Conservation (phyloP, 2,329 filamentous ascomycete genomes). For the Pseudogymnoascus sp. region DNA sequence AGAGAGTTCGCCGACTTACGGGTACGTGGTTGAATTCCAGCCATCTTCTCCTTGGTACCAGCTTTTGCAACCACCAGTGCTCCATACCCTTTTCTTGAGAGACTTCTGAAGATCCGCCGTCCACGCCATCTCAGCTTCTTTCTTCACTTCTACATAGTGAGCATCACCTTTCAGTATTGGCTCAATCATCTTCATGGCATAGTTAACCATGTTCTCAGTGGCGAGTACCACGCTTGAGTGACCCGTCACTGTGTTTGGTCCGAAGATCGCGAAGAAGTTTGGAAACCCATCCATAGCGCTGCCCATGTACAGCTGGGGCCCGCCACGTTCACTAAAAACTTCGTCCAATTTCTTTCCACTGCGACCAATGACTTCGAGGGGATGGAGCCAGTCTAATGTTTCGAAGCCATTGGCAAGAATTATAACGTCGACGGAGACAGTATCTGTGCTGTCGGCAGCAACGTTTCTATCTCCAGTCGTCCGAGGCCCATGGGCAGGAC, state of each 20-base stretch:
- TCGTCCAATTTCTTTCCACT: constrained; percentile 40
- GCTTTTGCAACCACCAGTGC: constrained; percentile 36
- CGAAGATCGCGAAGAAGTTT: constrained; percentile 52
- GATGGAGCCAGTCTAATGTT: constrained; percentile 45
- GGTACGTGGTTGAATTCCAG: constrained; percentile 43
- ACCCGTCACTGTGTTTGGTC: constrained; percentile 51
- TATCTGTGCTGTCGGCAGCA: constrained; percentile 22
- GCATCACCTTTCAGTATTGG: constrained; percentile 40
- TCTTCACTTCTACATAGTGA: constrained; percentile 39
- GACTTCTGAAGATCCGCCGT: constrained; percentile 38
- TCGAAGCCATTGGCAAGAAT: constrained; percentile 52
- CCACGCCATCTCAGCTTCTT: constrained; percentile 39
- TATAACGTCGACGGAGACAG: constrained; percentile 47
- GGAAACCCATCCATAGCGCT: constrained; percentile 50
- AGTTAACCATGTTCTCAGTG: constrained; percentile 48
- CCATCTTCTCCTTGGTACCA: constrained; percentile 40
- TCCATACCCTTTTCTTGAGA: constrained; percentile 39
- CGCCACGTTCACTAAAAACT: constrained; percentile 45
- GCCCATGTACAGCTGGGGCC: constrained; percentile 49
- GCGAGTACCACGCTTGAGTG: constrained; percentile 49
- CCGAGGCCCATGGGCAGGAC: constrained; percentile 41
- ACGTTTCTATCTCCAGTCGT: constrained; percentile 11
- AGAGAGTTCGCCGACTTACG: constrained; percentile 27
- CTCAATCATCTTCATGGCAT: constrained; percentile 45
- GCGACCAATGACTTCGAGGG: constrained; percentile 42